Evolutionary conservation across 1,284 basidiomycete genomes (phyloP), one percentile per base, ranked within the genome.

Genomic region (Cryptococcus sp.): DNA sequence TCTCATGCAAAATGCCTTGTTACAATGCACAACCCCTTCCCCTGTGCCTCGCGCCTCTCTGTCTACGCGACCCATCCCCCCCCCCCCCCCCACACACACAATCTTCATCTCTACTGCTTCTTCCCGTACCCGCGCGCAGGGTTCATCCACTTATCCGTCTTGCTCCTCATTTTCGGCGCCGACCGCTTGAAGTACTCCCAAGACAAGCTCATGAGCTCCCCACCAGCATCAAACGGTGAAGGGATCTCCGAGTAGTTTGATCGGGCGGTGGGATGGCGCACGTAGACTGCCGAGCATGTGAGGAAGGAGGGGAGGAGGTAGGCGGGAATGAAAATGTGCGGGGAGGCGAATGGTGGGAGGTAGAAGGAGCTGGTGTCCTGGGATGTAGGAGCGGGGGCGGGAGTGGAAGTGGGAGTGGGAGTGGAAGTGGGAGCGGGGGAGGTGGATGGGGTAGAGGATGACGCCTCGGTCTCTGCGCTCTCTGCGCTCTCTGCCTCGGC

Each of bases 241-340:
- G 93, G 90, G 48, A 97, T 88, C 77, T 97, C 93, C 28, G 88
- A 91, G 78, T 93, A 92, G 3, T 88, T 85, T 1, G 91, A 89
- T 24, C 91, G 85, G 0, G 95, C 92, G 0, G 93, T 97, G 1
- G 96, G 96, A 72, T 98, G 92, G 46, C 95, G 90, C 36, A 98
- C 84, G 75, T 97, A 98, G 57, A 98, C 82, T 18, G 87, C 87
- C 5, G 94, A 93, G 78, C 96, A 98, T 11, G 93, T 93, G 49
- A 83, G 76, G 81, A 90, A 98, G 52, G 86, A 91, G 2, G 88
- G 85, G 70, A 98, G 92, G 55, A 98, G 85, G 77, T 97, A 98
- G 0, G 94, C 88, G 0, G 96, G 96, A 63, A 98, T 83, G 81
- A 98, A 98, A 50, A 98, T 82, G 82, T 88, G 91, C 0, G 96